Evolutionary conservation across 768 basidiomycete genomes (phyloP).

Genomic region (Tephrocybe sp.): DNA sequence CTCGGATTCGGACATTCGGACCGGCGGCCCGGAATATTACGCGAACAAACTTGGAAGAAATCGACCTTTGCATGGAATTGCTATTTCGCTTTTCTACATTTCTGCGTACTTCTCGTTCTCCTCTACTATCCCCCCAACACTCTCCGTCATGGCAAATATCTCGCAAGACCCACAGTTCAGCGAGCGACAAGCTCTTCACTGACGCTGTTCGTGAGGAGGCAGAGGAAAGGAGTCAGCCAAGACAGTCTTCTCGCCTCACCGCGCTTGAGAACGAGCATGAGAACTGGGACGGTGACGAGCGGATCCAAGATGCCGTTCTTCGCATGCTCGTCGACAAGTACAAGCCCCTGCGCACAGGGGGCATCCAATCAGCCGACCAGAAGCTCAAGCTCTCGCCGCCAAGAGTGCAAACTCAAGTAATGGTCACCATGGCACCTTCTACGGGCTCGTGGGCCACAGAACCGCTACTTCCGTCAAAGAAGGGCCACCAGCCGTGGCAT

Average conservation of each 20-base stretch:
- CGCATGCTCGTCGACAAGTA: constrained; percentile 89
- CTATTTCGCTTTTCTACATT: not conserved
- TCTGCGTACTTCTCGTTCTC: not conserved
- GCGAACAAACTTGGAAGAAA: no score
- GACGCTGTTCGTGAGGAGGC: constrained; percentile 60
- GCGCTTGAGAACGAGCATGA: constrained; percentile 46
- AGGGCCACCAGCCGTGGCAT: constrained; percentile 68
- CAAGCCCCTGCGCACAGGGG: constrained; percentile 71
- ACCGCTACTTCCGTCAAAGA: constrained; percentile 53
- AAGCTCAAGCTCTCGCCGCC: constrained; percentile 57
- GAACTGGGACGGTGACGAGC: constrained; percentile 82
- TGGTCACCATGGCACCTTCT: constrained; percentile 18
- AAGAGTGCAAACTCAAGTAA: constrained; percentile 27
- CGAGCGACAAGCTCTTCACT: constrained; percentile 64
- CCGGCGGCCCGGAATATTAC: not conserved
- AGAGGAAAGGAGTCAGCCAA: constrained; percentile 23
- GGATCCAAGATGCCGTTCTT: constrained; percentile 65
- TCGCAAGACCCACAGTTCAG: constrained; percentile 19
- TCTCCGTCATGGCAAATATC: not conserved
- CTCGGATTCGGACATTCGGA: no score
- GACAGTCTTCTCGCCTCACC: constrained; percentile 18
- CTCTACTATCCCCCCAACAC: not conserved
- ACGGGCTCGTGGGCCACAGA: constrained; percentile 48
- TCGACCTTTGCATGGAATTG: constrained; percentile 10
- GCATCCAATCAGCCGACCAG: constrained; percentile 62